Conservation (phyloP, 345 rosid genomes). For the Sisymbrium irio region DNA sequence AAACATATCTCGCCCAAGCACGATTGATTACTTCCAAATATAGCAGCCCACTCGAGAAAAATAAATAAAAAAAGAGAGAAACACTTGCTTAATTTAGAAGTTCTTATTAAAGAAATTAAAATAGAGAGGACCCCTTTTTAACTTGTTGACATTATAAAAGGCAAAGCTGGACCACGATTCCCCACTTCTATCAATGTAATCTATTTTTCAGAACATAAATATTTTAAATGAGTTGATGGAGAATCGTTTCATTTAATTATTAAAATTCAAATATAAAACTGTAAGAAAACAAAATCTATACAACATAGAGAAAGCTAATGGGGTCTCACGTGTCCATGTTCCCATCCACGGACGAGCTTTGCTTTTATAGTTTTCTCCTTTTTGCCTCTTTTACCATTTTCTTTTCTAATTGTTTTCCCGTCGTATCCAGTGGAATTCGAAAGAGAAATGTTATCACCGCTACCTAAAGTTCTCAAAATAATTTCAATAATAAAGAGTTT, state of each 20-base stretch:
- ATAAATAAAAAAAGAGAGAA: not conserved
- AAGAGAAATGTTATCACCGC: not conserved
- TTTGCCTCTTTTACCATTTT: not conserved
- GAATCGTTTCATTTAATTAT: constrained; percentile 6
- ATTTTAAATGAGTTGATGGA: not conserved
- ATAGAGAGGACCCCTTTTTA: constrained; percentile 7
- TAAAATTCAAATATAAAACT: not conserved
- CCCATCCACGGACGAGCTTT: constrained; percentile 14
- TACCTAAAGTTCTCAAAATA: not conserved
- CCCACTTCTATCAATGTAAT: constrained; percentile 24
- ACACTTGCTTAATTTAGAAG: constrained; percentile 36
- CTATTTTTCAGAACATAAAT: not conserved
- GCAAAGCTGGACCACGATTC: constrained; percentile 36
- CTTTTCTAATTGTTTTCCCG: not conserved
- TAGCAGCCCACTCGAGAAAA: constrained; percentile 31
- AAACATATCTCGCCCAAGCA: constrained; percentile 26
- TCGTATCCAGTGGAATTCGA: not conserved
- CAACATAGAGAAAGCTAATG: constrained; percentile 18
- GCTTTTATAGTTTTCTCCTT: not conserved
- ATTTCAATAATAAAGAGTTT: not conserved
- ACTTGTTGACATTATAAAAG: constrained; percentile 36
- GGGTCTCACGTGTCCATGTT: constrained; percentile 35
- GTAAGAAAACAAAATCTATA: not conserved
- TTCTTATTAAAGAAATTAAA: constrained; percentile 5
- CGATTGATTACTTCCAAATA: constrained; percentile 30